Percentiles rank a stretch among this genome's conserved stretches.
These are phyloP conservation scores for Ampelomyces quisqualis DNA, from an alignment of 2,329 filamentous ascomycete genomes.

Conservation along the genomic window DNA sequence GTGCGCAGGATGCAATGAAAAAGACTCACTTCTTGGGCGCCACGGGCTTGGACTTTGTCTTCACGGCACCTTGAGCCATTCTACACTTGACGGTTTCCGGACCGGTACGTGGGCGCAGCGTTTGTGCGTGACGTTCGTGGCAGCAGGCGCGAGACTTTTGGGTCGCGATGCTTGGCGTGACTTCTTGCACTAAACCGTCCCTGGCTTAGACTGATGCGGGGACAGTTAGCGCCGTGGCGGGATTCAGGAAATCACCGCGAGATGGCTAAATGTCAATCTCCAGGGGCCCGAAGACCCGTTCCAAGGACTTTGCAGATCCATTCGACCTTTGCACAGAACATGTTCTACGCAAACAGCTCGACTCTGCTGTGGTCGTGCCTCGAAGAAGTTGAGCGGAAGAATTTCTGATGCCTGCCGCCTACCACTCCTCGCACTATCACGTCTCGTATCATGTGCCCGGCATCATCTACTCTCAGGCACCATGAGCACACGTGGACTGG, in stretches of 20 bases:
- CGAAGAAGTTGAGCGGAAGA: constrained; percentile 20
- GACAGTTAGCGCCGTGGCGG: no score
- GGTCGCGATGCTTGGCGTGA: constrained; percentile 10
- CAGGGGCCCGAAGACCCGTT: constrained; percentile 33
- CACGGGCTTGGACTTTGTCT: constrained; percentile 46
- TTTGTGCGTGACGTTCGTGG: constrained; percentile 1
- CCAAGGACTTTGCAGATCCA: neutral
- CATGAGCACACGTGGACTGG: neutral
- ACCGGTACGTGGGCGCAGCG: constrained; percentile 5
- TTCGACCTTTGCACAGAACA: neutral
- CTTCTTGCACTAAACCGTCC: constrained; percentile 15
- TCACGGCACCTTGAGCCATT: constrained; percentile 54
- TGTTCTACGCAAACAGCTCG: no score
- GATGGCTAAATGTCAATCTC: constrained; percentile 12
- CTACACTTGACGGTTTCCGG: neutral
- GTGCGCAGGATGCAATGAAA: no score
- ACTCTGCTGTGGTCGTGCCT: neutral
- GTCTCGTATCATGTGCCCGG: neutral
- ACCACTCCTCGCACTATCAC: no score
- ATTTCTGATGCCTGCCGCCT: no score
- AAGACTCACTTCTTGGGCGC: constrained; percentile 42
- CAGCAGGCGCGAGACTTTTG: no score
- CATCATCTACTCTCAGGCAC: neutral
- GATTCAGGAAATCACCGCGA: no score
- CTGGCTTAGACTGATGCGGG: constrained; percentile 20